phyloP scores from a whole-genome alignment of 495 filamentous ascomycete genomes.

The Podospora pseudoanserina region DNA sequence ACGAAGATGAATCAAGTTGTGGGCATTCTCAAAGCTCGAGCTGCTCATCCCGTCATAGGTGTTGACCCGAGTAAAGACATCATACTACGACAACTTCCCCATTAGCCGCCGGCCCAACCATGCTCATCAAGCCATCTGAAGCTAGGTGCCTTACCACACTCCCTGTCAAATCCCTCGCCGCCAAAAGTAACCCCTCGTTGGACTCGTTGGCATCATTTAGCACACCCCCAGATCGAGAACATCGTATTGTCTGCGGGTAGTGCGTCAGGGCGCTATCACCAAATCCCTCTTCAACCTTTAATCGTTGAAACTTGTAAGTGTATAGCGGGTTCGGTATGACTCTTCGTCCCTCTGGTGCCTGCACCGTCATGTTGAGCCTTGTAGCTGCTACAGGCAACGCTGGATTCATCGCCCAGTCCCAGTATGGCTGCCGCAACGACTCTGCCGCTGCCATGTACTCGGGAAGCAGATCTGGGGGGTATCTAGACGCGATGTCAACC shows the following conservation, averaged over 20 bases:
- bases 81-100: slow-evolving; percentile 27
- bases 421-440: slow-evolving; percentile 39
- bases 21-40: slow-evolving; percentile 37
- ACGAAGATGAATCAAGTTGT: slow-evolving; percentile 33
- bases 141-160: slow-evolving; percentile 28
- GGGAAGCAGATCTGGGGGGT: slow-evolving; percentile 23
- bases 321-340: slow-evolving; percentile 37
- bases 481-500: slow-evolving; percentile 33
- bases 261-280: slow-evolving; percentile 13
- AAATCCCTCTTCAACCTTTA: slow-evolving; percentile 26
- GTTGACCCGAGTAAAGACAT: slow-evolving; percentile 31
- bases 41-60: slow-evolving; percentile 27
- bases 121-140: neutral
- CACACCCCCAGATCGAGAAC: slow-evolving; percentile 4
- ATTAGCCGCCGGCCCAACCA: slow-evolving; percentile 12
- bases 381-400: slow-evolving; percentile 30
- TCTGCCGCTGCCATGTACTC: slow-evolving; percentile 35
- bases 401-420: slow-evolving; percentile 40
- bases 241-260: slow-evolving; percentile 28
- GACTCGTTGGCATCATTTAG: slow-evolving; percentile 27
- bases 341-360: slow-evolving; percentile 26
- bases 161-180: slow-evolving; percentile 24
- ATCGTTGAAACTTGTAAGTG: slow-evolving; percentile 36
- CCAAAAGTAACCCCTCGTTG: slow-evolving; percentile 18
- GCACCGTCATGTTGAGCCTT: slow-evolving; percentile 32